A percentile compares a stretch with the other conserved stretches of the same genome.
These are phyloP conservation scores for Lactarius trivialis DNA, from an alignment of 768 basidiomycete species.

Conservation along the genomic window DNA sequence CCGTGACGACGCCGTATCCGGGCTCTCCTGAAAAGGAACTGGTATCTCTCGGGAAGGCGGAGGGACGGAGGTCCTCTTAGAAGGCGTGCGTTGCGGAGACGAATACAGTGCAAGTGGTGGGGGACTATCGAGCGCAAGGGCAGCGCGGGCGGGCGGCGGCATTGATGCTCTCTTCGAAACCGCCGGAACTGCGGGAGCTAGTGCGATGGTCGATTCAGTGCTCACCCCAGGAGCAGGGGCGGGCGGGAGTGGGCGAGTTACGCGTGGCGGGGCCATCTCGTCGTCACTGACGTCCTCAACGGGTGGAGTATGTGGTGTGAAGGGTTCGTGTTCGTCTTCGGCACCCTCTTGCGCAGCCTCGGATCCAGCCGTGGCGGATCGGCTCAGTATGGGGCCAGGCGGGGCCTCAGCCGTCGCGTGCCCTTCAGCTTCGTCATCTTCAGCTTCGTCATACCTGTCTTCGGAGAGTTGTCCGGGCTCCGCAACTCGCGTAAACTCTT, in stretches of 20 bases:
- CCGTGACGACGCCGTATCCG: slow-evolving; percentile 5
- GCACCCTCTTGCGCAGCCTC: neutral
- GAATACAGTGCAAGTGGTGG: neutral
- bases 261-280: slow-evolving; percentile 30
- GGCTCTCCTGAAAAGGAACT: neutral
- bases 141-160: slow-evolving; percentile 18
- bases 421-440: slow-evolving; percentile 15
- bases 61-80: slow-evolving; percentile 12
- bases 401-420: neutral
- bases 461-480: neutral
- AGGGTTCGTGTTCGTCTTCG: neutral
- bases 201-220: neutral
- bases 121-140: slow-evolving; percentile 3
- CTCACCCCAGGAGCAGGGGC: slow-evolving; percentile 30
- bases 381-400: neutral
- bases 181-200: slow-evolving; percentile 5
- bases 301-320: slow-evolving; percentile 13
- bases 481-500: neutral
- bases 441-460: slow-evolving; percentile 4
- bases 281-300: slow-evolving; percentile 22
- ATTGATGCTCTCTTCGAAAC: slow-evolving; percentile 18
- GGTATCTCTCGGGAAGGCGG: slow-evolving; percentile 12
- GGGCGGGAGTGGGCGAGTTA: slow-evolving; percentile 30
- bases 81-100: slow-evolving; percentile 4
- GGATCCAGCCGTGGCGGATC: neutral